Percentiles rank a stretch among this genome's conserved stretches.
Conservation (phyloP, 2,329 filamentous ascomycete species). For the Lithohypha guttulata region DNA sequence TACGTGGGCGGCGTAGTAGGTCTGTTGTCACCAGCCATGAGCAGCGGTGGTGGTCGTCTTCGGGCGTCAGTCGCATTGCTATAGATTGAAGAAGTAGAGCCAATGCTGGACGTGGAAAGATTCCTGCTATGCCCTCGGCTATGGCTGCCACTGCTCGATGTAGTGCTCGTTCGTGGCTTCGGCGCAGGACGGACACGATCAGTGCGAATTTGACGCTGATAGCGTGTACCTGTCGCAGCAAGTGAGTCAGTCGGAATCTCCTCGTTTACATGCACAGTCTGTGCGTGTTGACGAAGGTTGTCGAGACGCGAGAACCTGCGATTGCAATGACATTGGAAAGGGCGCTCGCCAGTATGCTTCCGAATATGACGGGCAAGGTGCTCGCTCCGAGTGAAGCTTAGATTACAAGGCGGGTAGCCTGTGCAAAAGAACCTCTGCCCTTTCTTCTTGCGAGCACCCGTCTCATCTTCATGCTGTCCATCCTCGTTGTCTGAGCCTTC, state of each 20-base stretch:
- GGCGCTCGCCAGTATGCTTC: slow-evolving; percentile 94
- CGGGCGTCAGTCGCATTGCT: slow-evolving; percentile 52
- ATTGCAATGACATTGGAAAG: slow-evolving; percentile 92
- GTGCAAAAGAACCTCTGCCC: slow-evolving; percentile 93
- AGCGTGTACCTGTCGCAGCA: slow-evolving; percentile 81
- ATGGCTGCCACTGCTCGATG: slow-evolving; percentile 60
- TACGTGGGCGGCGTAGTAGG: slow-evolving; percentile 55
- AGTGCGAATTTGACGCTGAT: slow-evolving; percentile 82
- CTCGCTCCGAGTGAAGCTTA: slow-evolving; percentile 93
- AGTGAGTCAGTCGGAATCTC: slow-evolving; percentile 90
- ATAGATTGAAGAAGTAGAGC: slow-evolving; percentile 60
- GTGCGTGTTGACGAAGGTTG: slow-evolving; percentile 90
- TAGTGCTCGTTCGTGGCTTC: slow-evolving; percentile 66
- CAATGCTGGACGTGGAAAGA: slow-evolving; percentile 77
- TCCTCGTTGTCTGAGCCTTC: slow-evolving; percentile 54
- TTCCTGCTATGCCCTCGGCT: slow-evolving; percentile 72
- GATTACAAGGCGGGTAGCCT: slow-evolving; percentile 81
- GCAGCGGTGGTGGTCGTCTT: slow-evolving; percentile 64
- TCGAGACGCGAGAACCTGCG: slow-evolving; percentile 87
- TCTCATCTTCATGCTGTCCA: slow-evolving; percentile 50
- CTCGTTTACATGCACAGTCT: slow-evolving; percentile 95
- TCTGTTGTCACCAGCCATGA: slow-evolving; percentile 64
- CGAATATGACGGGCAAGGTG: slow-evolving; percentile 90
- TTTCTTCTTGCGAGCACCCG: slow-evolving; percentile 87
- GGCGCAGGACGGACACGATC: slow-evolving; percentile 68